These are phyloP conservation scores for Castanea mollissima DNA, from an alignment of 306 rosid species.

Conservation along the genomic window DNA sequence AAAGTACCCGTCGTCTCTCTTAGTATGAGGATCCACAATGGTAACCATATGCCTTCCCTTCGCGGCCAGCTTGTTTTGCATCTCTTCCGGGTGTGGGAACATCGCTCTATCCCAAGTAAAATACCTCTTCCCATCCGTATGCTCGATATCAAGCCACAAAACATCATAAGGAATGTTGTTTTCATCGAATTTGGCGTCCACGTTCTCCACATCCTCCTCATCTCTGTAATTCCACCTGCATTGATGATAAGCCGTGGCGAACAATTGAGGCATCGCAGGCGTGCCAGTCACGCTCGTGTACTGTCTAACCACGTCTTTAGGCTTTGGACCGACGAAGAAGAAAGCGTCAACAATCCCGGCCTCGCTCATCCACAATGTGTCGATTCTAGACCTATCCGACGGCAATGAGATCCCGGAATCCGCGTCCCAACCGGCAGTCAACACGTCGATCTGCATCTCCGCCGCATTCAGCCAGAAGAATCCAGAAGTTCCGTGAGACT, in stretches of 20 bases:
- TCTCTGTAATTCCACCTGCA: slow-evolving; percentile 96
- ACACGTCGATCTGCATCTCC: slow-evolving; percentile 97
- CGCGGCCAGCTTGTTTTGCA: slow-evolving; percentile 77
- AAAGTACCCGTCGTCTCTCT: slow-evolving; percentile 64
- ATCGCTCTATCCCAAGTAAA: slow-evolving; percentile 79
- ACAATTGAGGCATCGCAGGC: slow-evolving; percentile 78
- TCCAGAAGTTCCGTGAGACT: slow-evolving; percentile 60
- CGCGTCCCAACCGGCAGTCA: slow-evolving; percentile 80
- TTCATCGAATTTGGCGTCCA: slow-evolving; percentile 91
- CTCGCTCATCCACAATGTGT: slow-evolving; percentile 94
- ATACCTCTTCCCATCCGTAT: slow-evolving; percentile 89
- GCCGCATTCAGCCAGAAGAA: slow-evolving; percentile 97
- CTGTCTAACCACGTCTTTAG: slow-evolving; percentile 83
- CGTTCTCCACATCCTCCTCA: slow-evolving; percentile 89
- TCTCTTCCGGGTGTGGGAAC: slow-evolving; percentile 92
- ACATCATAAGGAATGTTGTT: slow-evolving; percentile 91
- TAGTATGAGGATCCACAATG: slow-evolving; percentile 92
- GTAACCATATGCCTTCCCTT: slow-evolving; percentile 95
- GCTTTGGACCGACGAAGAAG: slow-evolving; percentile 78
- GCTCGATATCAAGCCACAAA: slow-evolving; percentile 97
- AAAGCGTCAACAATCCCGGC: slow-evolving; percentile 85
- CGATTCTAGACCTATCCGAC: slow-evolving; percentile 60
- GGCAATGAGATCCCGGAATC: slow-evolving; percentile 66
- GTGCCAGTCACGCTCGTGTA: slow-evolving; percentile 76
- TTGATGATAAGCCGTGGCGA: slow-evolving; percentile 84